These are phyloP conservation scores for Phylloporus rhodoxanthus DNA, from an alignment of 768 basidiomycete species.

Conservation along the genomic window DNA sequence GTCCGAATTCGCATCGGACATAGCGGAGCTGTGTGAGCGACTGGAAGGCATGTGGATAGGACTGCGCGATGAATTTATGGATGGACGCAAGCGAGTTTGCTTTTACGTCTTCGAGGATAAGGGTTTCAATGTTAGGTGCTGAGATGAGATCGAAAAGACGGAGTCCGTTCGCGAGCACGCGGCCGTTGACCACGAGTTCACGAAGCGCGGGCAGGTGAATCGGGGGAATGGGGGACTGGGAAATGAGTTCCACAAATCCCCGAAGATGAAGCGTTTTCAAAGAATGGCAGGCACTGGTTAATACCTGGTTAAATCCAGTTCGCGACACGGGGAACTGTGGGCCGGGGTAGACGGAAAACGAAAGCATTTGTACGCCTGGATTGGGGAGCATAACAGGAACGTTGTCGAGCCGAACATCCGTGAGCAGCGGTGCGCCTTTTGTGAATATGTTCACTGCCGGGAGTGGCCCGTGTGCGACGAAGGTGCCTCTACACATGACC, in stretches of 20 bases:
- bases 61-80: constrained; percentile 24
- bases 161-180: constrained; percentile 24
- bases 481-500: constrained; percentile 29
- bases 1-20: constrained; percentile 27
- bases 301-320: constrained; percentile 17
- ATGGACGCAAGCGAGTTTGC: constrained; percentile 21
- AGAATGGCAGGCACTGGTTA: constrained; percentile 17
- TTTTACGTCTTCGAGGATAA: constrained; percentile 30
- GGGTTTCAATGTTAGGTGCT: constrained; percentile 27
- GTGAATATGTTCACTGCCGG: constrained; percentile 22
- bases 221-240: constrained; percentile 16
- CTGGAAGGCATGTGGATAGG: constrained; percentile 27
- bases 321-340: constrained; percentile 27
- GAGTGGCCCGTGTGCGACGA: constrained; percentile 23
- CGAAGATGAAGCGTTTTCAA: constrained; percentile 25
- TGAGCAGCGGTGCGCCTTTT: constrained; percentile 29
- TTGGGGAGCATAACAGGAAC: constrained; percentile 24
- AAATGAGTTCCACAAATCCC: constrained; percentile 27
- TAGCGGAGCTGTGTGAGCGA: constrained; percentile 25
- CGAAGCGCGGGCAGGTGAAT: constrained; percentile 22
- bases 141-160: constrained; percentile 31
- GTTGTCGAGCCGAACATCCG: constrained; percentile 31
- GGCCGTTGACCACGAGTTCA: constrained; percentile 30
- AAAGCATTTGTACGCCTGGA: constrained; percentile 20
- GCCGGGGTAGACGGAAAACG: constrained; percentile 32